These are phyloP conservation scores for Kodamaea leandrae DNA, from an alignment of 805 yeast species.

Conservation along the genomic window DNA sequence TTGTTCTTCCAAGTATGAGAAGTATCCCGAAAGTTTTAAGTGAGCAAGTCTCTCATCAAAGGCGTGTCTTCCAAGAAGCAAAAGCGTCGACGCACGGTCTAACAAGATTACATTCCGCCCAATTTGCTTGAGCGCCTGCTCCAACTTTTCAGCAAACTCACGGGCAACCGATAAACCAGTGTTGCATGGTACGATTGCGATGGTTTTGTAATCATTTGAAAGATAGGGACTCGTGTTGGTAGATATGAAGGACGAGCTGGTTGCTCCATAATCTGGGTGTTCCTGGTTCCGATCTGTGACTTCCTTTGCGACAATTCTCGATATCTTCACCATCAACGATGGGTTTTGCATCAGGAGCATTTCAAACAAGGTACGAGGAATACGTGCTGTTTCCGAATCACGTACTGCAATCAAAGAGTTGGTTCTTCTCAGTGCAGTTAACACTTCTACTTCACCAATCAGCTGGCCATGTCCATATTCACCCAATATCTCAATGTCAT, in stretches of 20 bases:
- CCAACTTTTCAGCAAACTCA: constrained; percentile 75
- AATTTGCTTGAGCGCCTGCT: constrained; percentile 66
- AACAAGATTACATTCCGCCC: constrained; percentile 73
- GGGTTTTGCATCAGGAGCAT: constrained; percentile 82
- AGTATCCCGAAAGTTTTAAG: constrained; percentile 81
- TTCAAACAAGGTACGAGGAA: constrained; percentile 87
- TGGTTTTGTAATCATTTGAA: constrained; percentile 65
- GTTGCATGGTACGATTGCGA: constrained; percentile 78
- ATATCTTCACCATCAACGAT: constrained; percentile 83
- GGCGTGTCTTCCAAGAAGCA: constrained; percentile 85
- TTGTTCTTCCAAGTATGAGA: constrained; percentile 86
- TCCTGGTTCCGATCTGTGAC: constrained; percentile 14
- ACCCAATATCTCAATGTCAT: constrained; percentile 45
- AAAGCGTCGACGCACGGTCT: constrained; percentile 78
- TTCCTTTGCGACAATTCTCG: constrained; percentile 77
- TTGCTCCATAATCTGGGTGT: background rate
- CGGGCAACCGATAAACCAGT: constrained; percentile 73
- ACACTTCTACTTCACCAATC: constrained; percentile 91
- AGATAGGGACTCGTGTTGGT: constrained; percentile 25
- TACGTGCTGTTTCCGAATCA: constrained; percentile 90
- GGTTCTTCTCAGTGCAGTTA: constrained; percentile 72
- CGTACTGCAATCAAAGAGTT: constrained; percentile 79
- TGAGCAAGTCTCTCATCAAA: constrained; percentile 80
- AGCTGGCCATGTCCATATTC: constrained; percentile 95
- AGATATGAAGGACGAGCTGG: background rate